Evolutionary conservation across 2,329 filamentous ascomycete species (phyloP).

Genomic region (Coniochaeta sp.): DNA sequence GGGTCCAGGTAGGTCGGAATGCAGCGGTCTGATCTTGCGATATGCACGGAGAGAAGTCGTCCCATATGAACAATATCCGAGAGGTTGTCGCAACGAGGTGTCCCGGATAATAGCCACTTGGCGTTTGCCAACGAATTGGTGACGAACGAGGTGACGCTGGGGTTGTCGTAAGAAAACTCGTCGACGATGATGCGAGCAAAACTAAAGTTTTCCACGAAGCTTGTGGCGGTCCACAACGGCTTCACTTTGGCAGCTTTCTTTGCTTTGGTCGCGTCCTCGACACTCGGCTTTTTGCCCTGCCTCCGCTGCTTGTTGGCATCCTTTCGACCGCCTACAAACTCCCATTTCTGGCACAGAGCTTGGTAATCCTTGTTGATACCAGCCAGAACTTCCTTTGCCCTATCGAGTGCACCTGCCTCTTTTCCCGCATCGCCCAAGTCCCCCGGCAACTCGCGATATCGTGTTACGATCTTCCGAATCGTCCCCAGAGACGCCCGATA

Average conservation of each 20-base stretch:
- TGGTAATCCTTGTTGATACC: slow-evolving; percentile 7
- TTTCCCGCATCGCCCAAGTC: background rate
- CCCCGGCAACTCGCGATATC: background rate
- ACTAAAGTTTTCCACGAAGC: slow-evolving; percentile 27
- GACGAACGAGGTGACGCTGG: slow-evolving; percentile 23
- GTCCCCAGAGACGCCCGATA: background rate
- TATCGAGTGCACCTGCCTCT: background rate
- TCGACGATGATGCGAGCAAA: slow-evolving; percentile 32
- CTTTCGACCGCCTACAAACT: background rate
- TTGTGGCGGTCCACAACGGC: slow-evolving; percentile 4
- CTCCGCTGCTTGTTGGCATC: background rate
- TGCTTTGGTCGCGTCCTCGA: background rate
- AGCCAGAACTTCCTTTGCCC: slow-evolving; percentile 5
- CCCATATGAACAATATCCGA: slow-evolving; percentile 26
- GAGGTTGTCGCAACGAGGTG: slow-evolving; percentile 28
- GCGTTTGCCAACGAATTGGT: slow-evolving; percentile 19
- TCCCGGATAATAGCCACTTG: slow-evolving; percentile 38
- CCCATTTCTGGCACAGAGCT: background rate
- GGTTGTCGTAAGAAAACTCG: slow-evolving; percentile 31
- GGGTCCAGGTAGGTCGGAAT: slow-evolving; percentile 26
- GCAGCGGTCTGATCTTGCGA: slow-evolving; percentile 26
- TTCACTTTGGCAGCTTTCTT: background rate
- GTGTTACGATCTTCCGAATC: background rate
- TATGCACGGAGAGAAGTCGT: slow-evolving; percentile 26
- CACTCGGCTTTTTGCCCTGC: background rate